Base-by-base conservation (phyloP, 352 stramenopile genomes). In the Phytophthora crassamura region DNA sequence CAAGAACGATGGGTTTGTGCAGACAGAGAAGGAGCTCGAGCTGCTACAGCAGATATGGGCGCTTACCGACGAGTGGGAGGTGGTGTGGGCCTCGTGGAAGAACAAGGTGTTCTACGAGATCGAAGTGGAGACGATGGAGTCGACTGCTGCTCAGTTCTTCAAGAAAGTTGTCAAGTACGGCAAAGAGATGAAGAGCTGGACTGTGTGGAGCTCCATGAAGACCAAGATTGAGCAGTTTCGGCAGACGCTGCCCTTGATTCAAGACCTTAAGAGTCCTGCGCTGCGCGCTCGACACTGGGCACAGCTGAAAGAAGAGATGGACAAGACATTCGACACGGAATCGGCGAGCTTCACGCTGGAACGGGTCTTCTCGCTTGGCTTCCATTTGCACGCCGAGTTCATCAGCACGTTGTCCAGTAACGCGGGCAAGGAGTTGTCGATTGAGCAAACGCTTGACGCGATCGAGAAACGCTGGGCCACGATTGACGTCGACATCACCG, bases 171-270 rank as follows among this genome's bases (percentile, higher is more conserved):
- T 90, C 36, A 98, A 98, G 57, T 95, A 95, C 22, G 90, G 93
- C 15, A 95, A 97, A 35, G 93, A 98, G 7, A 97, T 98, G 77
- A 98, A 97, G 64, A 88, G 72, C 48, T 98, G 93, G 93, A 79
- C 78, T 1, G 87, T 90, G 20, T 98, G 93, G 91, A 91, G 81
- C 43, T 84, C 95, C 10, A 97, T 98, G 78, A 93, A 96, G 59
- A 88, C 91, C 2, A 98, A 97, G 56, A 97, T 98, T 43, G 94
- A 98, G 45, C 96, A 98, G 65, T 91, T 93, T 59, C 81, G 97
- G 14, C 91, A 97, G 52, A 97, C 91, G 0, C 69, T 98, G 36
- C 92, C 91, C n/a, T 67, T 98, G 4, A 98, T 98, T 48, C 88
- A 97, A 67, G 91, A 98, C 43, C 77, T 98, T 1, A 97, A 97